Conservation (phyloP, 23 red algal species). For the Gracilaria domingensis region DNA sequence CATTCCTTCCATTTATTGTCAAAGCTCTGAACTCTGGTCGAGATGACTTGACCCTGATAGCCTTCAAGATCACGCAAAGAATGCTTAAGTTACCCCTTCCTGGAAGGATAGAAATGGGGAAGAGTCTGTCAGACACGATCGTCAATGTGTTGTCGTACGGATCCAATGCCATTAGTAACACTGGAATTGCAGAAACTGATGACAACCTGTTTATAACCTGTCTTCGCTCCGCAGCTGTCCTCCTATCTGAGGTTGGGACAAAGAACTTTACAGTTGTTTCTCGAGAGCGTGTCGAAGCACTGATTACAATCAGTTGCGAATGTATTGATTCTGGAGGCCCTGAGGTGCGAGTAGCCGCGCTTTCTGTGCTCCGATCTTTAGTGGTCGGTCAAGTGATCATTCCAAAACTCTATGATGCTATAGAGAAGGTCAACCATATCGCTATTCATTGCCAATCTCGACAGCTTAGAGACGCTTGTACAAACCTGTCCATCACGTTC, state of each 20-base stretch:
- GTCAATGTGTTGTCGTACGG: conserved; percentile 62
- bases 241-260: conserved; percentile 43
- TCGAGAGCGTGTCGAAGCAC: conserved; percentile 58
- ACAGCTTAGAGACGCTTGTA: conserved; percentile 32
- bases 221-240: conserved; percentile 63
- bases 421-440: conserved; percentile 65
- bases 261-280: conserved; percentile 24
- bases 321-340: conserved; percentile 35
- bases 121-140: conserved; percentile 42
- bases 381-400: conserved; percentile 22
- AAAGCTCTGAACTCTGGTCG: conserved; percentile 20
- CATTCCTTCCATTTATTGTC: conserved; percentile 30
- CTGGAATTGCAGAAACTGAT: neutral
- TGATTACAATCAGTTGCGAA: conserved; percentile 52
- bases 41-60: conserved; percentile 44
- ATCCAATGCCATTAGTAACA: conserved; percentile 9
- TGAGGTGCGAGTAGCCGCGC: conserved; percentile 54
- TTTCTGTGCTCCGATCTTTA: conserved; percentile 52
- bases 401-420: conserved; percentile 69
- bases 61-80: conserved; percentile 46
- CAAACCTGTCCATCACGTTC: conserved; percentile 52
- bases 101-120: conserved; percentile 24
- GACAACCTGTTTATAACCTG: conserved; percentile 67
- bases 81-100: conserved; percentile 46
- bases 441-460: conserved; percentile 67